Conservation (phyloP, 2,329 filamentous ascomycete genomes). For the Neonectria faginata region DNA sequence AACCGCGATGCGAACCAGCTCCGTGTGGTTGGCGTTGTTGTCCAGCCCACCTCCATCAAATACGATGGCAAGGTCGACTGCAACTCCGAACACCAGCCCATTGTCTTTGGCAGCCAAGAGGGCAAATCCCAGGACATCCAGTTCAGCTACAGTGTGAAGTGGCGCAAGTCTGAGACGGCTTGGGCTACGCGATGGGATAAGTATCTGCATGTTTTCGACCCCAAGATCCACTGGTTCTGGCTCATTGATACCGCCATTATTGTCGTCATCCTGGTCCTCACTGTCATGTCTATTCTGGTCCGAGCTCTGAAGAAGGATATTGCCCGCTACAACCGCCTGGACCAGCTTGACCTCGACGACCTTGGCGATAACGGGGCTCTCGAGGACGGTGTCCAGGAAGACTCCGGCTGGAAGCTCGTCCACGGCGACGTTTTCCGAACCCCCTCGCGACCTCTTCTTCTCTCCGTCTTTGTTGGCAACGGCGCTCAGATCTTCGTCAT, state of each 20-base stretch:
- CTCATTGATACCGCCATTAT: slow-evolving; percentile 96
- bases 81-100: slow-evolving; percentile 63
- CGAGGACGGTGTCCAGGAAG: slow-evolving; percentile 95
- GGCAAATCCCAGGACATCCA: slow-evolving; percentile 70
- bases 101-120: slow-evolving; percentile 72
- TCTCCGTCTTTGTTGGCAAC: slow-evolving; percentile 91
- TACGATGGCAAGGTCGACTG: slow-evolving; percentile 72
- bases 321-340: slow-evolving; percentile 93
- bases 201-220: slow-evolving; percentile 96
- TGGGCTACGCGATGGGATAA: slow-evolving; percentile 99
- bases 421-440: slow-evolving; percentile 97
- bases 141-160: slow-evolving; percentile 94
- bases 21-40: slow-evolving; percentile 91
- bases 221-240: slow-evolving; percentile 99
- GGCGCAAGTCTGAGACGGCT: slow-evolving; percentile 83
- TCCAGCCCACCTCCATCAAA: slow-evolving; percentile 81
- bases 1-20: slow-evolving; percentile 74
- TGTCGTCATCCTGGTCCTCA: slow-evolving; percentile 89
- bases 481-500: slow-evolving; percentile 98
- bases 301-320: slow-evolving; percentile 94
- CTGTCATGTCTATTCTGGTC: slow-evolving; percentile 91
- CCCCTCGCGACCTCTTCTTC: slow-evolving; percentile 82
- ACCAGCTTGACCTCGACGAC: slow-evolving; percentile 91
- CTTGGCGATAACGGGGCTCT: slow-evolving; percentile 81
- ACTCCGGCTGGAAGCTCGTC: slow-evolving; percentile 98